A percentile compares a stretch with the other conserved stretches of the same genome.
Conservation (phyloP, 441 rosid species). For the Populus hybrid region DNA sequence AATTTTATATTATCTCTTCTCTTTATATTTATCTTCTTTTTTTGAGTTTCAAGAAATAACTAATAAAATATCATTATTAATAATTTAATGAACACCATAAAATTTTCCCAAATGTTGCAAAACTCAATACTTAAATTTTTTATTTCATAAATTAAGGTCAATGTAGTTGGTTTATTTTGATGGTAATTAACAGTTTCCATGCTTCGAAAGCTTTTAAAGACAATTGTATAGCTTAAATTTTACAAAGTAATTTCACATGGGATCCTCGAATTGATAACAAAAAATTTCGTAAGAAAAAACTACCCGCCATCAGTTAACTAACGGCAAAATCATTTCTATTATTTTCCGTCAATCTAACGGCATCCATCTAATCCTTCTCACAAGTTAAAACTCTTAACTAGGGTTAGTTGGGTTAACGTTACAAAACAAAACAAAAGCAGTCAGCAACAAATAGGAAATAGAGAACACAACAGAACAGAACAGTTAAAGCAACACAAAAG, state of each 20-base stretch:
- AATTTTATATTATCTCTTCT: too few relatives aligned
- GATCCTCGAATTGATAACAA: neutral
- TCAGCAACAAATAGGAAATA: conserved; percentile 1
- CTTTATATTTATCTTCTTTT: too few relatives aligned
- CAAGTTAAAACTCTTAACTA: conserved; percentile 28
- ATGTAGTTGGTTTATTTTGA: neutral
- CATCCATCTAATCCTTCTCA: conserved; percentile 2
- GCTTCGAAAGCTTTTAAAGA: too few relatives aligned
- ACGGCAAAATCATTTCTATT: neutral
- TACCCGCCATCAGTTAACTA: conserved; percentile 15
- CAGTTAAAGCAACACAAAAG: conserved; percentile 24
- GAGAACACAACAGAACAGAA: conserved; percentile 18
- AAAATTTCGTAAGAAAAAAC: neutral
- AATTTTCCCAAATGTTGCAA: too few relatives aligned
- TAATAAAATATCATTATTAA: too few relatives aligned
- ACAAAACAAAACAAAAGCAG: conserved; percentile 19
- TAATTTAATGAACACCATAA: too few relatives aligned
- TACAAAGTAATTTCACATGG: neutral
- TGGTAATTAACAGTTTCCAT: neutral
- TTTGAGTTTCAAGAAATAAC: too few relatives aligned
- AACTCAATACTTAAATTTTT: too few relatives aligned
- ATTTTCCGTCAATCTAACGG: neutral
- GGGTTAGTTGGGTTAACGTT: conserved; percentile 28
- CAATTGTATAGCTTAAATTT: neutral
- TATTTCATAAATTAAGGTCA: neutral